Percentiles rank a stretch among this genome's conserved stretches.
Conservation (phyloP, 495 filamentous ascomycete genomes). For the Podospora appendiculata region DNA sequence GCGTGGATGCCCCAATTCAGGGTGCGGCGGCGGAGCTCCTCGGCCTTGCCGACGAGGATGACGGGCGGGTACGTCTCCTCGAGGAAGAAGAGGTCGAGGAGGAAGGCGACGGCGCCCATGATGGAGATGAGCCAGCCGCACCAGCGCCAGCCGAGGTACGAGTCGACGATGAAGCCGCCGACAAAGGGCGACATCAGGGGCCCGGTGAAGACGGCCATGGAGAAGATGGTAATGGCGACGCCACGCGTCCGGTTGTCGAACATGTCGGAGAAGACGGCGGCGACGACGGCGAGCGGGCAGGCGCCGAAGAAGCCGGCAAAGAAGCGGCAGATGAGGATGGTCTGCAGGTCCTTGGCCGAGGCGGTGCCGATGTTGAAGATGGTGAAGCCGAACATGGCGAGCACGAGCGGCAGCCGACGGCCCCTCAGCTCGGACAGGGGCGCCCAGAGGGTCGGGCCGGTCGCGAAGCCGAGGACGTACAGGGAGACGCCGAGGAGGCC, state of each 20-base stretch:
- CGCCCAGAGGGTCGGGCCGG: conserved; percentile 57
- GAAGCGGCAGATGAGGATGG: conserved; percentile 75
- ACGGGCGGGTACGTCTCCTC: conserved; percentile 79
- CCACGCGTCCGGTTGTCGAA: conserved; percentile 74
- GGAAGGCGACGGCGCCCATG: conserved; percentile 69
- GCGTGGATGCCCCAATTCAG: conserved; percentile 92
- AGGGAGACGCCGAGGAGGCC: conserved; percentile 59
- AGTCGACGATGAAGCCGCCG: conserved; percentile 73
- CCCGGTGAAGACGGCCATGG: conserved; percentile 76
- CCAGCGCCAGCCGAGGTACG: conserved; percentile 76
- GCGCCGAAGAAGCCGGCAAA: conserved; percentile 72
- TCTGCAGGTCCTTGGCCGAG: conserved; percentile 71
- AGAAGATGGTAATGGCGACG: conserved; percentile 74
- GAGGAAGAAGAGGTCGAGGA: conserved; percentile 63
- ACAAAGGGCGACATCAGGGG: conserved; percentile 75
- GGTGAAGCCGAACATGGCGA: conserved; percentile 71
- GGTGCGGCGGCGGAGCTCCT: conserved; percentile 70
- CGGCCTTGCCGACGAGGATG: conserved; percentile 69
- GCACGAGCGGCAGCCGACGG: conserved; percentile 60
- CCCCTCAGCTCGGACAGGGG: conserved; percentile 76
- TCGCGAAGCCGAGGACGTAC: conserved; percentile 66
- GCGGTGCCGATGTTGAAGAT: conserved; percentile 69
- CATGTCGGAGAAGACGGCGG: conserved; percentile 83
- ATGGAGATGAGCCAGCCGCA: conserved; percentile 66
- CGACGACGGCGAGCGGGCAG: conserved; percentile 75